A percentile compares a stretch with the other conserved stretches of the same genome.
These are phyloP conservation scores for Cornus suecica DNA, from an alignment of 148 eudicot genomes.

Conservation along the genomic window DNA sequence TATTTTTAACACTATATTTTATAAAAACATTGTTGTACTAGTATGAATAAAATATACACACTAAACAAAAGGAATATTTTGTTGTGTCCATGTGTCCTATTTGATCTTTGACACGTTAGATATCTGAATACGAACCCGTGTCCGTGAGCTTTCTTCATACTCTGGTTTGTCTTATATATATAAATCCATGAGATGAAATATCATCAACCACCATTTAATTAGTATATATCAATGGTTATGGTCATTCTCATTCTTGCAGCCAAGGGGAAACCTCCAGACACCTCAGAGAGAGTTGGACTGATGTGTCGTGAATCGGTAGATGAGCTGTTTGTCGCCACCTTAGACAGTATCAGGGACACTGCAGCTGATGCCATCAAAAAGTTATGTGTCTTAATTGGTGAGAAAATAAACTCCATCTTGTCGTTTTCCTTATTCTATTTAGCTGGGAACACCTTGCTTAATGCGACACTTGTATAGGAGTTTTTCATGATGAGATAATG, in stretches of 20 bases:
- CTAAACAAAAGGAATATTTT: too few species aligned
- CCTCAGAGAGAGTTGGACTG: conserved; percentile 41
- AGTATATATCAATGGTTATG: not conserved
- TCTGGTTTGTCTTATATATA: not conserved
- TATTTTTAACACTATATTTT: too few species aligned
- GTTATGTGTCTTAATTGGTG: conserved; percentile 65
- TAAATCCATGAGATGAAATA: not conserved
- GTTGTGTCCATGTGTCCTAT: too few species aligned
- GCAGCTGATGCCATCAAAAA: conserved; percentile 52
- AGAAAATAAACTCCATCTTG: conserved; percentile 13
- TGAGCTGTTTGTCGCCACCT: conserved; percentile 80
- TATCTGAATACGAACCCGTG: too few species aligned
- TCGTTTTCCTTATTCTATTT: not conserved
- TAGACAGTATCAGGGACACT: conserved; percentile 66
- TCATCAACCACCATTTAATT: conserved; percentile 23
- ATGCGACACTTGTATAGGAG: not conserved
- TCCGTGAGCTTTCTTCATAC: conserved; percentile 10
- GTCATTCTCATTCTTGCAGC: conserved; percentile 18
- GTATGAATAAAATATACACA: too few species aligned
- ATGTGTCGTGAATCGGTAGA: conserved; percentile 58
- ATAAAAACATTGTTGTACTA: too few species aligned
- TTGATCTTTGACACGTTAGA: too few species aligned
- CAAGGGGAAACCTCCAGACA: conserved; percentile 33
- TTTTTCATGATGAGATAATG: not conserved
- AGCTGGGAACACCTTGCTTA: not conserved